These are phyloP conservation scores for Ophiostoma sp. DNA, from an alignment of 2,329 filamentous ascomycete species.

Conservation along the genomic window DNA sequence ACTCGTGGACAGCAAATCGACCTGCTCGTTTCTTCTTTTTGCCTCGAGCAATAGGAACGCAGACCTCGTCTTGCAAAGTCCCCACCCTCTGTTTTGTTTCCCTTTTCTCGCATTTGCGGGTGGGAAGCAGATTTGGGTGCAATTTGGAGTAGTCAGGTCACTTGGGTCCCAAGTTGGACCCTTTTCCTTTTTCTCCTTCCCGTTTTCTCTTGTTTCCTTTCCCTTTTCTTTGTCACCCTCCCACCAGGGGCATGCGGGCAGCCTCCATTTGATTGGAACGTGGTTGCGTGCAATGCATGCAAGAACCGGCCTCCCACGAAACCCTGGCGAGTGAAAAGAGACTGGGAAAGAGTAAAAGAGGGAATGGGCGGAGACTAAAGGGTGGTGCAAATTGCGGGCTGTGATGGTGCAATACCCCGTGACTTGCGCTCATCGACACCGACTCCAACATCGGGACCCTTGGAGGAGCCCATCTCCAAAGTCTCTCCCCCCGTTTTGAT, in stretches of 20 bases:
- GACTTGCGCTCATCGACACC: conserved; percentile 40
- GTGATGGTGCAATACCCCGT: conserved; percentile 64
- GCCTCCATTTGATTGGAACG: conserved; percentile 38
- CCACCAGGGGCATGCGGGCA: conserved; percentile 5
- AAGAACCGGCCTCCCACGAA: conserved; percentile 24
- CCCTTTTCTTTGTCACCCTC: conserved; percentile 7
- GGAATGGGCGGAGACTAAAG: conserved; percentile 34
- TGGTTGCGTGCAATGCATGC: conserved; percentile 31
- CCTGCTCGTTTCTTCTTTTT: neutral
- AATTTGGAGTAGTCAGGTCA: neutral
- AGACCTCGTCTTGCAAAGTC: neutral
- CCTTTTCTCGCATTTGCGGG: neutral
- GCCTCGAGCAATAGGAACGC: neutral
- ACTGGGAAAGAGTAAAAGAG: neutral
- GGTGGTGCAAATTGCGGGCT: conserved; percentile 46
- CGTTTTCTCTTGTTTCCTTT: conserved; percentile 4
- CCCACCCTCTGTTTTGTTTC: neutral
- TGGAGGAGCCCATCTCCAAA: conserved; percentile 18
- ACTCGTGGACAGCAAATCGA: neutral
- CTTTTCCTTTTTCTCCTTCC: neutral
- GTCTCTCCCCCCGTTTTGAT: neutral
- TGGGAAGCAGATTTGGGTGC: conserved; percentile 2
- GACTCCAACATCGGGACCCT: conserved; percentile 3
- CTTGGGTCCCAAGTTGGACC: neutral
- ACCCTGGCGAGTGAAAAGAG: conserved; percentile 25